phyloP scores from a whole-genome alignment of 2,329 filamentous ascomycete genomes.

The Xylaria sp. region DNA sequence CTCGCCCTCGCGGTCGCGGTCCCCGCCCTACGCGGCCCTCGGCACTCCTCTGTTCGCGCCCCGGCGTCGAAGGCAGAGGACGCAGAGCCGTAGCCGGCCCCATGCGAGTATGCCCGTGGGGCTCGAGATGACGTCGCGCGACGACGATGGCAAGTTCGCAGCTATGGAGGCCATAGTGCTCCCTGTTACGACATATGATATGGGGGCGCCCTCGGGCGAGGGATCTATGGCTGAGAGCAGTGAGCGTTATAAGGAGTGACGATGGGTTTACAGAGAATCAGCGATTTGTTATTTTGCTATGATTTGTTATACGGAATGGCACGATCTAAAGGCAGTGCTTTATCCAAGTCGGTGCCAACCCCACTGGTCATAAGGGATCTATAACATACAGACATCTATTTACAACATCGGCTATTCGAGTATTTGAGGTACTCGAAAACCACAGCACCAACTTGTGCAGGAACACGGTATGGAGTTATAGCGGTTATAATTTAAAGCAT shows the following conservation, averaged over 20 bases:
- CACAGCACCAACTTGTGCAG: neutral
- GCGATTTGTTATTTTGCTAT: neutral
- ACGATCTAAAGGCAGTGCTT: neutral
- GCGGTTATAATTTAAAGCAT: neutral
- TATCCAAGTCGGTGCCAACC: neutral
- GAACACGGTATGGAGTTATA: neutral
- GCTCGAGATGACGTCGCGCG: slow-evolving; percentile 15
- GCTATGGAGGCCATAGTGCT: slow-evolving; percentile 25
- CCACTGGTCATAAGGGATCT: neutral
- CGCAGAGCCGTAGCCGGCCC: slow-evolving; percentile 52
- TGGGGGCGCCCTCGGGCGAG: slow-evolving; percentile 7
- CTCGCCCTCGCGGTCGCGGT: slow-evolving; percentile 54
- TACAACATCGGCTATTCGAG: neutral
- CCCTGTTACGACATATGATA: slow-evolving; percentile 17
- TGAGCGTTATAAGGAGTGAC: neutral
- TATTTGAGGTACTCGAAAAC: neutral
- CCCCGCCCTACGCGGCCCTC: slow-evolving; percentile 33
- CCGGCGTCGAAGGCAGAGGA: slow-evolving; percentile 53
- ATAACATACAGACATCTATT: neutral
- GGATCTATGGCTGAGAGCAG: neutral
- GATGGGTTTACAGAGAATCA: neutral
- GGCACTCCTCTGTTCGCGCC: slow-evolving; percentile 38
- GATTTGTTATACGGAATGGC: too few species aligned
- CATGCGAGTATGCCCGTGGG: slow-evolving; percentile 38
- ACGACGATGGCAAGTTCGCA: slow-evolving; percentile 15